A percentile compares a stretch with the other conserved stretches of the same genome.
phyloP scores from a whole-genome alignment of 2,329 filamentous ascomycete species.

The Lomentospora prolificans region DNA sequence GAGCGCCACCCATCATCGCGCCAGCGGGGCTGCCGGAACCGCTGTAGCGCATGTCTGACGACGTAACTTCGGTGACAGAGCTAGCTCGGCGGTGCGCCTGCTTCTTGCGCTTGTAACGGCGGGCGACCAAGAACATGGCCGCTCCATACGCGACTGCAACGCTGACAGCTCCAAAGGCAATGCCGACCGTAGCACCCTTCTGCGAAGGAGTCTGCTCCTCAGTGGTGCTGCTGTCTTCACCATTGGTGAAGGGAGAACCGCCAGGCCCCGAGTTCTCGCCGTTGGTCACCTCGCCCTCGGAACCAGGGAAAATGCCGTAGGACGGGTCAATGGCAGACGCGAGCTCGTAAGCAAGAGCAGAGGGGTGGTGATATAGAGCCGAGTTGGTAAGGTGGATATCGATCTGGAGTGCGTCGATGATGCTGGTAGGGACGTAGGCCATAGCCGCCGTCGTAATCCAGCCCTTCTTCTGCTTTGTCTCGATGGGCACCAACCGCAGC shows the following conservation, averaged over 20 bases:
- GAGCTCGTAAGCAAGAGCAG: conserved; percentile 58
- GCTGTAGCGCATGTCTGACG: conserved; percentile 41
- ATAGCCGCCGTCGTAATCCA: conserved; percentile 70
- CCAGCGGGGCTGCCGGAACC: conserved; percentile 43
- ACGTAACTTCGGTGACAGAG: conserved; percentile 52
- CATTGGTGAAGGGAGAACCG: conserved; percentile 4
- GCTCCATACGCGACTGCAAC: conserved; percentile 82
- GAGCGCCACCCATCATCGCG: conserved; percentile 61
- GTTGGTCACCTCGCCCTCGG: conserved; percentile 18
- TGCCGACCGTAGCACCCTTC: conserved; percentile 53
- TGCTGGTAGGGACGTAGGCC: conserved; percentile 60
- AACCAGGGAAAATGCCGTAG: conserved; percentile 51
- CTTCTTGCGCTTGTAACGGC: conserved; percentile 81
- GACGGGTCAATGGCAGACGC: conserved; percentile 76
- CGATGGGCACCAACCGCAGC: conserved; percentile 63
- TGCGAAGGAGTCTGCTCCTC: conserved; percentile 45
- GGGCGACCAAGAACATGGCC: conserved; percentile 88
- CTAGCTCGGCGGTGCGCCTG: conserved; percentile 66
- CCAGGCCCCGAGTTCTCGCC: conserved; percentile 23
- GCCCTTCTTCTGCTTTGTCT: conserved; percentile 57
- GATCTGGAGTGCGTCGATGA: conserved; percentile 57
- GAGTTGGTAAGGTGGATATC: conserved; percentile 65
- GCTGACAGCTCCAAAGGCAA: conserved; percentile 67
- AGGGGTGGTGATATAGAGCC: conserved; percentile 61
- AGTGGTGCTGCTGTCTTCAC: neutral